A percentile compares a stretch with the other conserved stretches of the same genome.
These are phyloP conservation scores for Exophiala bonariae DNA, from an alignment of 2,329 filamentous ascomycete genomes.

Conservation along the genomic window DNA sequence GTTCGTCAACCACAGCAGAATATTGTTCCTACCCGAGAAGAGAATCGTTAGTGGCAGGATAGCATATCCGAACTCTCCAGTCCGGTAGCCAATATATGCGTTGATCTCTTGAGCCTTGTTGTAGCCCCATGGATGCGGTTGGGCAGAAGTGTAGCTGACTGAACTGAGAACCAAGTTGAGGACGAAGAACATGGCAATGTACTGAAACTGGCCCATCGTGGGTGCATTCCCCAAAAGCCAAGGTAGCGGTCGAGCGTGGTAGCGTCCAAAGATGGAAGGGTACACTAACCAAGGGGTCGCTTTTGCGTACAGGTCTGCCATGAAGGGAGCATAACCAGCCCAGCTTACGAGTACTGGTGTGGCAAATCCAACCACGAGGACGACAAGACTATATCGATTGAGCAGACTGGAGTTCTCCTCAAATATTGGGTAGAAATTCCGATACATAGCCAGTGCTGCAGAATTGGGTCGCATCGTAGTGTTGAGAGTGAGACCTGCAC, in stretches of 20 bases:
- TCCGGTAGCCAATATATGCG: conserved; percentile 24
- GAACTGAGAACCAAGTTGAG: conserved; percentile 38
- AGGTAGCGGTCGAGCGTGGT: conserved; percentile 35
- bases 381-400: conserved; percentile 3
- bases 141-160: background rate
- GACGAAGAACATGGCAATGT: conserved; percentile 41
- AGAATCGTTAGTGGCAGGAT: conserved; percentile 34
- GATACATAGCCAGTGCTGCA: background rate
- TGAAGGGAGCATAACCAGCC: conserved; percentile 30
- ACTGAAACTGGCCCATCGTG: conserved; percentile 46
- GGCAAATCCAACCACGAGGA: conserved; percentile 6
- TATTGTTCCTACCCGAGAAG: conserved; percentile 39
- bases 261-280: conserved; percentile 33
- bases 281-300: conserved; percentile 35
- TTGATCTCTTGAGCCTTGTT: background rate
- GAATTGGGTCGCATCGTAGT: background rate
- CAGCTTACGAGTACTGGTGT: conserved; percentile 9
- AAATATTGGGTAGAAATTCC: background rate
- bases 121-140: conserved; percentile 1
- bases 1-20: conserved; percentile 39
- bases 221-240: conserved; percentile 40
- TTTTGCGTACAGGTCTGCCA: conserved; percentile 27
- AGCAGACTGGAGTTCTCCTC: too few relatives aligned
- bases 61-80: conserved; percentile 34
- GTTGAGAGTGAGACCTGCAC: conserved; percentile 1